Conservation (phyloP, 176 grass and related monocot species). For the bread wheat (Triticum aestivum) region DNA sequence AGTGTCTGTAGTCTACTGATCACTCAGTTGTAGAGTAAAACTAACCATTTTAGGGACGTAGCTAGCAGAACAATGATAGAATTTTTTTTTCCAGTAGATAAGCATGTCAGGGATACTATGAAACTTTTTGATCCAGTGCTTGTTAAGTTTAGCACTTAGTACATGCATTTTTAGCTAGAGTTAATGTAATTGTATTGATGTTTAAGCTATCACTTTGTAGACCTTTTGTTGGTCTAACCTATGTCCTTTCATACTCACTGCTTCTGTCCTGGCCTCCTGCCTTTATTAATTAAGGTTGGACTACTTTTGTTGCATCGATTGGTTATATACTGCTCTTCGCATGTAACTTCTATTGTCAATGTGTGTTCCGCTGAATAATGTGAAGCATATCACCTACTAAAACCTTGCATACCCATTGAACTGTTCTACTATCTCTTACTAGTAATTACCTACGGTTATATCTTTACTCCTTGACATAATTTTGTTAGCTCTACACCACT, state of each 20-base stretch:
- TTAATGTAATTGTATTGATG: background rate
- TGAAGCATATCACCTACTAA: too few species aligned
- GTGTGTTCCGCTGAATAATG: too few species aligned
- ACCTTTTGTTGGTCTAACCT: background rate
- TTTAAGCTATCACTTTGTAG: background rate
- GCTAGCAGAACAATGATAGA: background rate
- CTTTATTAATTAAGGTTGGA: background rate
- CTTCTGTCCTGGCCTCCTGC: background rate
- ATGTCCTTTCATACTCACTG: background rate
- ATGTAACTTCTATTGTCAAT: background rate
- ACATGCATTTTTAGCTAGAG: background rate
- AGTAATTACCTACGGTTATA: background rate
- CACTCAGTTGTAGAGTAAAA: background rate
- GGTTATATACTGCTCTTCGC: background rate
- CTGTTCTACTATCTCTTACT: background rate
- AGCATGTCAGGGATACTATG: background rate
- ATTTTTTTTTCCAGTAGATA: background rate
- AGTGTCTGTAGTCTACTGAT: background rate
- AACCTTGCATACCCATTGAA: too few species aligned
- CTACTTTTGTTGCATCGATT: background rate
- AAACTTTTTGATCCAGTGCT: background rate
- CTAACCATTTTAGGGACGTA: background rate
- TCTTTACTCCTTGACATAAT: background rate
- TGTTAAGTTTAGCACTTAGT: background rate
- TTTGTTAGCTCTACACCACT: background rate